Percentiles rank a stretch among this genome's conserved stretches.
Evolutionary conservation across 2,329 filamentous ascomycete species (phyloP).

Genomic region (Ciborinia camelliae): DNA sequence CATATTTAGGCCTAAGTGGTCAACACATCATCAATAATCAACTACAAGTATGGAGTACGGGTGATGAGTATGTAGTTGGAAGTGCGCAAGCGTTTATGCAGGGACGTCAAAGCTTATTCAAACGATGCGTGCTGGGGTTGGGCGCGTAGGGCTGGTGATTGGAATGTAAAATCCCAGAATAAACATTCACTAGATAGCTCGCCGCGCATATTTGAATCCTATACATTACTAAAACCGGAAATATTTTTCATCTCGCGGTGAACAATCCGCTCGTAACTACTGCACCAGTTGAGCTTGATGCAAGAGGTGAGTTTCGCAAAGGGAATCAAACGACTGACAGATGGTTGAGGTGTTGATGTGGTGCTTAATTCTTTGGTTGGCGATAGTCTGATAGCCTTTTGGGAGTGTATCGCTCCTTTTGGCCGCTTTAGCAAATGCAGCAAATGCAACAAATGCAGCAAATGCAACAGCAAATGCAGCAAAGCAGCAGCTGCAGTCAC

Average conservation of each 20-base stretch:
- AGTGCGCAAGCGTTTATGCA: constrained; percentile 78
- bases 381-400: no score
- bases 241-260: not conserved
- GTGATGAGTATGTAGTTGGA: constrained; percentile 53
- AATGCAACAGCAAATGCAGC: no score
- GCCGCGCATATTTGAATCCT: constrained; percentile 6
- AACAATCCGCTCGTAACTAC: no score
- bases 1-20: constrained; percentile 1
- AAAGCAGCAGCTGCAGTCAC: no score
- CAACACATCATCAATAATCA: constrained; percentile 6
- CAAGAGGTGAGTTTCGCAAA: no score
- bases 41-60: constrained; percentile 43
- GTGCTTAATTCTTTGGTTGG: no score
- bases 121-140: not conserved
- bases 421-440: no score
- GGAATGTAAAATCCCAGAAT: not conserved
- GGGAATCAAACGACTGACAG: no score
- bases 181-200: not conserved
- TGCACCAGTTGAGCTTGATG: no score
- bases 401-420: no score
- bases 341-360: no score
- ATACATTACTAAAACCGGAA: not conserved
- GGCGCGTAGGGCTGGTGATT: not conserved
- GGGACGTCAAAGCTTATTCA: constrained; percentile 37
- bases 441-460: no score